Percentiles rank a stretch among this genome's conserved stretches.
Evolutionary conservation across 768 basidiomycete species (phyloP).

Genomic region (Pleurotus pulmonarius): DNA sequence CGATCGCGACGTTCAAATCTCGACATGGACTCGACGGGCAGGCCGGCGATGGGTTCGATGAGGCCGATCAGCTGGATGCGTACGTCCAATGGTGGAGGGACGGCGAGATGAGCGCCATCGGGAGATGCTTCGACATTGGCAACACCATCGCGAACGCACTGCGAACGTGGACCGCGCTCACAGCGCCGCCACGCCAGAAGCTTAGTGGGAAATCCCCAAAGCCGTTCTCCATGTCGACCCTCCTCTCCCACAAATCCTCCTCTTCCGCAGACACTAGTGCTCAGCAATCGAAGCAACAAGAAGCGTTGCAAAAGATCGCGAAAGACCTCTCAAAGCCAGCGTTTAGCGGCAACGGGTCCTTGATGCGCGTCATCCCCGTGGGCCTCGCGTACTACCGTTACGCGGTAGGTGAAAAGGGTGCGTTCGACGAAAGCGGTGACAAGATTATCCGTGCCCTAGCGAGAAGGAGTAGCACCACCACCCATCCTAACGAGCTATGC

Average conservation of each 20-base stretch:
- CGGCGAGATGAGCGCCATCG: constrained; percentile 31
- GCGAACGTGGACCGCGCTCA: background rate
- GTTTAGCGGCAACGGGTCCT: constrained; percentile 36
- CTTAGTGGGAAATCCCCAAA: background rate
- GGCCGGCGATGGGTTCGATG: constrained; percentile 23
- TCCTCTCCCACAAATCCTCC: background rate
- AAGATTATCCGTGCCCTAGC: constrained; percentile 26
- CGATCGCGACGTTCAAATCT: constrained; percentile 27
- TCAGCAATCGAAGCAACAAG: background rate
- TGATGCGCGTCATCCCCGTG: constrained; percentile 44
- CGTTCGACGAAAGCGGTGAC: constrained; percentile 25
- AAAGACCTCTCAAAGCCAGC: constrained; percentile 20
- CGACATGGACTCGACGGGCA: constrained; percentile 23
- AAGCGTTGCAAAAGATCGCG: constrained; percentile 26
- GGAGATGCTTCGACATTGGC: constrained; percentile 37
- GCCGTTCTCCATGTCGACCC: background rate
- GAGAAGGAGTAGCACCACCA: constrained; percentile 35
- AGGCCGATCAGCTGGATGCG: constrained; percentile 29
- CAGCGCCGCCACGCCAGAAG: background rate
- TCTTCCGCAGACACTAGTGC: background rate
- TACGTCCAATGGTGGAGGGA: constrained; percentile 28
- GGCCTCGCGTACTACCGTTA: constrained; percentile 35
- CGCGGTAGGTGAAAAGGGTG: background rate
- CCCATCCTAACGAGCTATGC: constrained; percentile 39
- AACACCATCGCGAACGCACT: constrained; percentile 31